Base-by-base conservation (phyloP, 495 filamentous ascomycete genomes). In the Talaromyces wortmannii region DNA sequence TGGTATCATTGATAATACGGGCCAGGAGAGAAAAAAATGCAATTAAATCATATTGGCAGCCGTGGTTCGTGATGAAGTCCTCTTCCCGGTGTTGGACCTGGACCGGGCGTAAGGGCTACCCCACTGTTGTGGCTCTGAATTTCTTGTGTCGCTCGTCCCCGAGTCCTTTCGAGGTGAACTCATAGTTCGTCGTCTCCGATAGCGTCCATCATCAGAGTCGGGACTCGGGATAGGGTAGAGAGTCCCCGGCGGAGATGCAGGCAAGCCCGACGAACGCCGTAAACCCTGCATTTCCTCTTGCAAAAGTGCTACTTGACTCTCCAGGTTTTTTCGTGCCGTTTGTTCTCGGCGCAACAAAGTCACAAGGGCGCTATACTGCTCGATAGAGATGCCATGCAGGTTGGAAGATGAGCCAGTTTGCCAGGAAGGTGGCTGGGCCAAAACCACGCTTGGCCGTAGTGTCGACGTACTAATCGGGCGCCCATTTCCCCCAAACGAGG, bases 341-440 rank as follows among this genome's bases (percentile, higher is more conserved):
- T 83, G 79, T 54, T 84, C 81, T 31, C 78, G 73, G 7, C 80
- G 76, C 16, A 84, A 67, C 0, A 82, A 69, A n/a, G 71, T 74
- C 30, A 83, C 70, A 8, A 84, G 65, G 0, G 78, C 75, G 55
- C 72, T 81, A 59, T 82, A 83, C 50, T 84, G 78, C 51, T 81
- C 78, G 45, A 82, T 73, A 12, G 77, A 82, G 40, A 84, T 72
- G 16, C 63, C 66, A 29, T 63, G 53, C 31, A 61, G 61, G 30
- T 76, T 62, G 5, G 63, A 63, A 6, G 63, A 54, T 1, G 74
- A 74, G 4, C 31, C 18, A 11, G 18, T 23, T 31, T 42, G 48
- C 47, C 32, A 51, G 4, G 70, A 63, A 6, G 59, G 54, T 51
- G 67, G 74, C 13, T 64, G 62, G 6, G 69, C 59, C 13, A 61